phyloP scores from a whole-genome alignment of 179 eudicot species.

The Beta lomatogona region DNA sequence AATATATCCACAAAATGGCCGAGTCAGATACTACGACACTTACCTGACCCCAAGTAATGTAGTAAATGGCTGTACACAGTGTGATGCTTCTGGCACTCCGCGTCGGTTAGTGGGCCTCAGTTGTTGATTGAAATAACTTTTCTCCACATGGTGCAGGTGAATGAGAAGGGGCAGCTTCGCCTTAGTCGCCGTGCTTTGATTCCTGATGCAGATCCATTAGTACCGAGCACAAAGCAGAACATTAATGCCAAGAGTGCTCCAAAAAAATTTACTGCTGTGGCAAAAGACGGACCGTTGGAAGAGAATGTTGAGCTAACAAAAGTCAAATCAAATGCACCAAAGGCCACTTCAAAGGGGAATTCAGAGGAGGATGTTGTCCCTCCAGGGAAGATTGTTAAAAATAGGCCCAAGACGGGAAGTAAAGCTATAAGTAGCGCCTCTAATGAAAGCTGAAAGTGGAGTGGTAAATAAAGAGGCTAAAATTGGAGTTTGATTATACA shows the following conservation, averaged over 20 bases:
- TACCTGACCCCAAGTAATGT: no score
- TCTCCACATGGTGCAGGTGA: constrained; percentile 50
- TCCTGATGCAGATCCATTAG: constrained; percentile 61
- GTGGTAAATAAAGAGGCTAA: constrained; percentile 66
- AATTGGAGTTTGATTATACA: constrained; percentile 36
- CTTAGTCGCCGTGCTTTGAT: constrained; percentile 88
- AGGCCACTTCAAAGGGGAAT: constrained; percentile 31
- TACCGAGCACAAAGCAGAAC: constrained; percentile 52
- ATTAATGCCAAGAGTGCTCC: constrained; percentile 36
- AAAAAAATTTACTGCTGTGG: constrained; percentile 31
- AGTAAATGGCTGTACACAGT: neutral
- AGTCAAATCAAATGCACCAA: constrained; percentile 20
- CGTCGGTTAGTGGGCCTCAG: neutral
- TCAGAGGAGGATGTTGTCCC: constrained; percentile 36
- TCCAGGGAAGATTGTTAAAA: constrained; percentile 50
- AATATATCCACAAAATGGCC: no score
- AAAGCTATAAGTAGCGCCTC: constrained; percentile 36
- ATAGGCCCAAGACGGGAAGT: constrained; percentile 42
- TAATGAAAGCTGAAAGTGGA: constrained; percentile 43
- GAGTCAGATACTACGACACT: no score
- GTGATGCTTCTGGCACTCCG: neutral
- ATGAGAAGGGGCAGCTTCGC: constrained; percentile 96
- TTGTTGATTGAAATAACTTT: neutral
- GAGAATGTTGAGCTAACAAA: constrained; percentile 32
- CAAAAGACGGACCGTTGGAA: constrained; percentile 35